phyloP scores from a whole-genome alignment of 2,329 filamentous ascomycete species.

The Colletotrichum navitas region DNA sequence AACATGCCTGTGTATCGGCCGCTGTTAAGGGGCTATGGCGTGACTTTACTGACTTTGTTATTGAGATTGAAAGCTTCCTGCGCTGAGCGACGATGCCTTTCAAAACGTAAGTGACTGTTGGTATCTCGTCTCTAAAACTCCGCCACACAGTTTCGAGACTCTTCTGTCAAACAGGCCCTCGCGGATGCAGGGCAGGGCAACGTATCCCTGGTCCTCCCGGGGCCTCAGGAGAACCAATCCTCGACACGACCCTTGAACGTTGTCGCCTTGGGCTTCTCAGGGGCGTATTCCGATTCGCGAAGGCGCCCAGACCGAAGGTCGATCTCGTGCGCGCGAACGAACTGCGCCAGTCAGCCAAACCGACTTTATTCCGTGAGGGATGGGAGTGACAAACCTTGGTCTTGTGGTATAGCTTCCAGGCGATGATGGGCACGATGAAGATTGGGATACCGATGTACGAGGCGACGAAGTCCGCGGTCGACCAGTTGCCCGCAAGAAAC shows the following conservation, averaged over 20 bases:
- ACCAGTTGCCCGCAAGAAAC: slow-evolving; percentile 71
- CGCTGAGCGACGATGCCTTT: too few relatives aligned
- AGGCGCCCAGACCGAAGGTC: slow-evolving; percentile 48
- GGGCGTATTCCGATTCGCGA: slow-evolving; percentile 35
- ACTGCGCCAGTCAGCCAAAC: slow-evolving; percentile 33
- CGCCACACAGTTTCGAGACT: background rate
- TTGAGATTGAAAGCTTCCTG: background rate
- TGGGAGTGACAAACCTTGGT: slow-evolving; percentile 26
- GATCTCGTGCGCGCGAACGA: slow-evolving; percentile 45
- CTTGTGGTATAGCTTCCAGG: slow-evolving; percentile 53
- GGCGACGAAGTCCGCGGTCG: slow-evolving; percentile 68
- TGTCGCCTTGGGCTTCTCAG: slow-evolving; percentile 33
- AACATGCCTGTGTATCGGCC: background rate
- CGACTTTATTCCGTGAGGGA: background rate
- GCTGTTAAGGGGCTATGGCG: background rate
- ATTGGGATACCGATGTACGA: slow-evolving; percentile 75
- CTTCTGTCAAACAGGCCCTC: too few relatives aligned
- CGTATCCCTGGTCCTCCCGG: background rate
- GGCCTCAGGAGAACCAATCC: slow-evolving; percentile 36
- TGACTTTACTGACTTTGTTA: too few relatives aligned
- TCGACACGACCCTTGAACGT: slow-evolving; percentile 31
- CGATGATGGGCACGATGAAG: slow-evolving; percentile 61
- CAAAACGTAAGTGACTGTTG: too few relatives aligned
- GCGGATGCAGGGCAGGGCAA: background rate
- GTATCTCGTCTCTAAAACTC: too few relatives aligned